Evolutionary conservation across 2,329 filamentous ascomycete genomes (phyloP).

Genomic region (Didymosphaeria variabile): DNA sequence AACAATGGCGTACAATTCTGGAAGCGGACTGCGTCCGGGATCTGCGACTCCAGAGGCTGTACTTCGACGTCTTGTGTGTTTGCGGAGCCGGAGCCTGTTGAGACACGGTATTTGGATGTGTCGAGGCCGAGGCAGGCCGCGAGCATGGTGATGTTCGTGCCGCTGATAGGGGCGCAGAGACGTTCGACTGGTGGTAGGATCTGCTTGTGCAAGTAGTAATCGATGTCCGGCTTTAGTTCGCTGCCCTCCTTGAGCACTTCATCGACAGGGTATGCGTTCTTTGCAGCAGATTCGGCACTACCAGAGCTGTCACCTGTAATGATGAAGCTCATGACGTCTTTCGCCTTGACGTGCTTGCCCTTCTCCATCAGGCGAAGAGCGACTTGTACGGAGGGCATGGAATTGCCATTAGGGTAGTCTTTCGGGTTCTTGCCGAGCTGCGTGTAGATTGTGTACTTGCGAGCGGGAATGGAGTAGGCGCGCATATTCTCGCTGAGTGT

Average conservation of each 20-base stretch:
- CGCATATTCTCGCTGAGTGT: slow-evolving; percentile 89
- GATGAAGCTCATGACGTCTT: slow-evolving; percentile 96
- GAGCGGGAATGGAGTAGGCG: slow-evolving; percentile 73
- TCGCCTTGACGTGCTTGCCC: slow-evolving; percentile 87
- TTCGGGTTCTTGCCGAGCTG: slow-evolving; percentile 94
- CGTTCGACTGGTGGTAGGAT: slow-evolving; percentile 98
- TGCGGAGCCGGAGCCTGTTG: slow-evolving; percentile 62
- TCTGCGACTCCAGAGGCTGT: slow-evolving; percentile 90
- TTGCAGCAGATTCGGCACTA: slow-evolving; percentile 74
- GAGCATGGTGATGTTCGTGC: slow-evolving; percentile 87
- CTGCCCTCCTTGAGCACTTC: slow-evolving; percentile 83
- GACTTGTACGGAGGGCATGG: slow-evolving; percentile 97
- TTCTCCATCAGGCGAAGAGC: slow-evolving; percentile 86
- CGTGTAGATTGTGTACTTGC: slow-evolving; percentile 97
- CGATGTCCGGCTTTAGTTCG: slow-evolving; percentile 84
- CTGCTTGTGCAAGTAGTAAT: slow-evolving; percentile 98
- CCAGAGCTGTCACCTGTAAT: slow-evolving; percentile 78
- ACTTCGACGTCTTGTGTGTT: slow-evolving; percentile 61
- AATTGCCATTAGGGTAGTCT: slow-evolving; percentile 92
- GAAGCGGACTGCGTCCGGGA: slow-evolving; percentile 87
- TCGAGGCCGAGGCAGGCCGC: slow-evolving; percentile 95
- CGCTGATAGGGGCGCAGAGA: slow-evolving; percentile 93
- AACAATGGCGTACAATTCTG: slow-evolving; percentile 78
- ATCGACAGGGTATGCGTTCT: slow-evolving; percentile 86
- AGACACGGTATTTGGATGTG: slow-evolving; percentile 83